Conservation (phyloP, 164 flowering plant species). For the Dillenia turbinata region DNA sequence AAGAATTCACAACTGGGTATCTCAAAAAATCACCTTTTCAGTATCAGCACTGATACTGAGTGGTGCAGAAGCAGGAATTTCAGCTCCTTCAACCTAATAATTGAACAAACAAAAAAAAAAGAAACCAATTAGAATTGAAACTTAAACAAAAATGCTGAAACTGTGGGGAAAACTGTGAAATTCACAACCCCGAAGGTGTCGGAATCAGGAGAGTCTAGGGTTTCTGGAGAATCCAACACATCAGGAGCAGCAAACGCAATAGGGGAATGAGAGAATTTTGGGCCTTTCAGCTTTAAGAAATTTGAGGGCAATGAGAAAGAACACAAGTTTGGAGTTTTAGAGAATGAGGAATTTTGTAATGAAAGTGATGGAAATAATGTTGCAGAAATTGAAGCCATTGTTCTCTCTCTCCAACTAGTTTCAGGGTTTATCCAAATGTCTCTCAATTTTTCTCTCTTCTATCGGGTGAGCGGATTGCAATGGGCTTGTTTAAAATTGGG, state of each 20-base stretch:
- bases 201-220: slow-evolving; percentile 24
- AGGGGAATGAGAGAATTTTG: slow-evolving; percentile 19
- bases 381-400: slow-evolving; percentile 38
- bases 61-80: slow-evolving; percentile 31
- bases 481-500: too few relatives aligned
- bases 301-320: slow-evolving; percentile 21
- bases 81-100: slow-evolving; percentile 37
- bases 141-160: neutral
- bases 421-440: neutral
- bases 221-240: slow-evolving; percentile 36
- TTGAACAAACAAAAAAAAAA: neutral
- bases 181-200: slow-evolving; percentile 29
- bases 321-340: slow-evolving; percentile 26
- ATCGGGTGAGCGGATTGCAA: too few relatives aligned
- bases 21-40: slow-evolving; percentile 40
- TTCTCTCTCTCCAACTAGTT: slow-evolving; percentile 2
- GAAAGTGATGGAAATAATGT: slow-evolving; percentile 33
- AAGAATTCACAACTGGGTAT: neutral
- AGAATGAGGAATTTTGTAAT: slow-evolving; percentile 20
- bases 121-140: neutral
- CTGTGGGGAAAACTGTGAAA: neutral
- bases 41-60: slow-evolving; percentile 44
- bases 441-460: too few relatives aligned
- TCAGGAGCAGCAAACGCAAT: slow-evolving; percentile 68
- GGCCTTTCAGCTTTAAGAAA: slow-evolving; percentile 13